These are phyloP conservation scores for Pichia kudriavzevii DNA, from an alignment of 1,139 yeast genomes.

Conservation along the genomic window DNA sequence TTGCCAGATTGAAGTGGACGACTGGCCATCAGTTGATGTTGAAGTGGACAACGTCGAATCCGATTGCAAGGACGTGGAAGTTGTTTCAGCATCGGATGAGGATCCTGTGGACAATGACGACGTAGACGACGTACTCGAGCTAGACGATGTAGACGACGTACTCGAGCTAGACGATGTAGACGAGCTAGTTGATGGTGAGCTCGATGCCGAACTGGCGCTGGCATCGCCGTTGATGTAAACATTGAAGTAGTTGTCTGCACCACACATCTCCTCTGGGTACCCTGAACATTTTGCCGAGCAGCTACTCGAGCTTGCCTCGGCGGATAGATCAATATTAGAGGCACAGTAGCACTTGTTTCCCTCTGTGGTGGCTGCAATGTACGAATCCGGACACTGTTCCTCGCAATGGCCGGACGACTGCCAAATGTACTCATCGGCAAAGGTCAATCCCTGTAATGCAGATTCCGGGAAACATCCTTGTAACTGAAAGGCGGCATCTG, in stretches of 20 bases:
- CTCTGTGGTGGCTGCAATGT: conserved; percentile 45
- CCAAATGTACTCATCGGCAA: conserved; percentile 29
- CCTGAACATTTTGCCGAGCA: conserved; percentile 52
- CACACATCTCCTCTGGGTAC: conserved; percentile 51
- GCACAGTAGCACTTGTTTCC: conserved; percentile 64
- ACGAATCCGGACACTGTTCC: conserved; percentile 35
- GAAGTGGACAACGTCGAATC: conserved; percentile 19
- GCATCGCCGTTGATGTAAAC: conserved; percentile 35
- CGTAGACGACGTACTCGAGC: conserved; percentile 16
- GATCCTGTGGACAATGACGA: conserved; percentile 16
- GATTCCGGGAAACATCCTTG: conserved; percentile 23
- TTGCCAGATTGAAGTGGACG: no score
- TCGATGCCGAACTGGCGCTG: conserved; percentile 10
- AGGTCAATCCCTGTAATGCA: conserved; percentile 17
- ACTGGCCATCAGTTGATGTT: no score
- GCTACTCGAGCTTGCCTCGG: conserved; percentile 31
- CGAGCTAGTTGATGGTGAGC: conserved; percentile 12
- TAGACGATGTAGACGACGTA: conserved; percentile 14
- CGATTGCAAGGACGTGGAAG: conserved; percentile 11
- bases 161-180: conserved; percentile 16
- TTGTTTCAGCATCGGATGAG: conserved; percentile 21
- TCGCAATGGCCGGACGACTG: conserved; percentile 51
- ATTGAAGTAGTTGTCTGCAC: conserved; percentile 47
- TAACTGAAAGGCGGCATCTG: conserved; percentile 5
- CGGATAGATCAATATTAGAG: conserved; percentile 31